A percentile compares a stretch with the other conserved stretches of the same genome.
These are phyloP conservation scores for Fagopyrum tataricum DNA, from an alignment of 148 eudicot species.

Conservation along the genomic window DNA sequence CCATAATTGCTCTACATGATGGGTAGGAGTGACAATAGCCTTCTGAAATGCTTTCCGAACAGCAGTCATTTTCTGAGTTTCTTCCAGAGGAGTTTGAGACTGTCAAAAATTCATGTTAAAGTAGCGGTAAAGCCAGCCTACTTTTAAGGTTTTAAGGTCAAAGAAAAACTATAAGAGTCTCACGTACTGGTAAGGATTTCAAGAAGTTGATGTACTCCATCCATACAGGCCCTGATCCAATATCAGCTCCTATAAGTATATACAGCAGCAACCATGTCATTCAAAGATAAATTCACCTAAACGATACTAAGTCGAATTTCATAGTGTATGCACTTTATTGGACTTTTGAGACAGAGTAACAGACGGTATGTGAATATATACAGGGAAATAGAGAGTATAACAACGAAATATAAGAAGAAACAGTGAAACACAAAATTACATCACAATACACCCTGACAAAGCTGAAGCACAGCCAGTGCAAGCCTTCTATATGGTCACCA, in stretches of 20 bases:
- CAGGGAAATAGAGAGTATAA: not conserved
- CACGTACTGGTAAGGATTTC: constrained; percentile 73
- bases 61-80: constrained; percentile 79
- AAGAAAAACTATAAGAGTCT: constrained; percentile 12
- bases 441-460: constrained; percentile 3
- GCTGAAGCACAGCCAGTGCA: not conserved
- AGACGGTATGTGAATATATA: not conserved
- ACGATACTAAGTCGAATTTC: not conserved
- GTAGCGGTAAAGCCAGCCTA: not conserved
- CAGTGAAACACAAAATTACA: not conserved
- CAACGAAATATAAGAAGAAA: not conserved
- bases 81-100: constrained; percentile 85
- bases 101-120: constrained; percentile 22
- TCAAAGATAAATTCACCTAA: not conserved
- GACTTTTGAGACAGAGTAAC: not conserved
- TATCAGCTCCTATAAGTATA: constrained; percentile 63
- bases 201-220: constrained; percentile 84
- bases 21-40: constrained; percentile 87
- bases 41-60: constrained; percentile 82
- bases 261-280: constrained; percentile 11
- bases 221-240: constrained; percentile 95
- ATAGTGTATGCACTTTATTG: not conserved
- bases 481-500: not conserved
- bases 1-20: constrained; percentile 95
- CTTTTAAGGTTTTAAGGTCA: not conserved